These are phyloP conservation scores for Penicillium diatomitis DNA, from an alignment of 495 filamentous ascomycete genomes.

Conservation along the genomic window DNA sequence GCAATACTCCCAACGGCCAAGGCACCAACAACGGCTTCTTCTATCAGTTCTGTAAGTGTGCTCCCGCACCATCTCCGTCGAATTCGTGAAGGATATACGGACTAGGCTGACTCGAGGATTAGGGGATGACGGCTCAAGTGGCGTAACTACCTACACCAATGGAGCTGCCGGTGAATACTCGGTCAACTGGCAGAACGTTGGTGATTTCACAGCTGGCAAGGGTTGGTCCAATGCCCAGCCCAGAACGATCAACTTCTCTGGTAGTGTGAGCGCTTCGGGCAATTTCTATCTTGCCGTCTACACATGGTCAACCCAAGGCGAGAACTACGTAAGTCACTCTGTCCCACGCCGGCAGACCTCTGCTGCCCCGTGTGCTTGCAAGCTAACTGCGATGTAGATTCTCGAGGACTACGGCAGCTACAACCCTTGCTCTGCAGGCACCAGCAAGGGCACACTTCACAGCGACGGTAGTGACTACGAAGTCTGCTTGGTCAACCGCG, in stretches of 20 bases:
- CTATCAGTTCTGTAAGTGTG: conserved; percentile 1
- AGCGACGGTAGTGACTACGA: conserved; percentile 1
- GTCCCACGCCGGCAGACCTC: background rate
- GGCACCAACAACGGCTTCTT: conserved; percentile 1
- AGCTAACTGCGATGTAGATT: background rate
- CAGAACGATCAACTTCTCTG: background rate
- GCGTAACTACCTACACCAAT: background rate
- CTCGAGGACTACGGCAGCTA: background rate
- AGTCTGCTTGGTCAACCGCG: conserved; percentile 1
- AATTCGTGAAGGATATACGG: background rate
- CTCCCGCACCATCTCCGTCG: too few species aligned
- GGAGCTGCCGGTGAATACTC: background rate
- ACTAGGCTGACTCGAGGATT: background rate
- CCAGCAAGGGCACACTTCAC: conserved; percentile 31
- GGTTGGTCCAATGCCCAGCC: background rate
- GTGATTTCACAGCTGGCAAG: background rate
- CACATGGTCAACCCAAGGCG: background rate
- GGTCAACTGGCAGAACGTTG: background rate
- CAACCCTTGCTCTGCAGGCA: conserved; percentile 1
- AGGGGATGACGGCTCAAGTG: conserved; percentile 2
- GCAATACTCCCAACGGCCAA: conserved; percentile 1
- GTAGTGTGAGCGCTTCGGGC: background rate
- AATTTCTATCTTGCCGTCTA: background rate
- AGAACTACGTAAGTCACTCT: background rate
- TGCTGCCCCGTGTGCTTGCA: background rate